Conservation (phyloP, 2,329 filamentous ascomycete species). For the Colletotrichum acutatum region DNA sequence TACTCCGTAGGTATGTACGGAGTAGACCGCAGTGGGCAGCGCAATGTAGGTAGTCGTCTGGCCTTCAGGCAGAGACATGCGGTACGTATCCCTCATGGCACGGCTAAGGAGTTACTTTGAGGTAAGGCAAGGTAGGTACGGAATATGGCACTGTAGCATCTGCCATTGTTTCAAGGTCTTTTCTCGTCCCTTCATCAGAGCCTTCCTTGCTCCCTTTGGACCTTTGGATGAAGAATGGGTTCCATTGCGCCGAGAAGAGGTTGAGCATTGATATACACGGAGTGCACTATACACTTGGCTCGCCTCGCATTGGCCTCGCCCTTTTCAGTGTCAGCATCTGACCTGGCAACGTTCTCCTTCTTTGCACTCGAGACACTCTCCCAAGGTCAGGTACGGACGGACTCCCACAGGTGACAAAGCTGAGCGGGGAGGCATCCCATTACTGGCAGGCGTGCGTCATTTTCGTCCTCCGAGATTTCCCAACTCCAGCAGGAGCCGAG, state of each 20-base stretch:
- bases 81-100: background rate
- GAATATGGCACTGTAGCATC: conserved; percentile 15
- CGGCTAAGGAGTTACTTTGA: too few relatives aligned
- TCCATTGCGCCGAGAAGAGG: background rate
- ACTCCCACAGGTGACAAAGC: too few relatives aligned
- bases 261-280: background rate
- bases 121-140: too few relatives aligned
- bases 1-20: too few relatives aligned
- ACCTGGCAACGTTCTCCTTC: conserved; percentile 9
- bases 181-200: conserved; percentile 26
- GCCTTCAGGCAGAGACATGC: background rate
- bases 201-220: conserved; percentile 6
- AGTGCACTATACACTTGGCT: background rate
- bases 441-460: background rate
- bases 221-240: background rate
- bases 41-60: background rate
- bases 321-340: background rate
- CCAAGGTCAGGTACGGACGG: too few relatives aligned
- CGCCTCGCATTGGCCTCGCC: conserved; percentile 1
- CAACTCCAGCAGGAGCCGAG: background rate
- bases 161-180: conserved; percentile 21
- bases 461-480: background rate
- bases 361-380: background rate
- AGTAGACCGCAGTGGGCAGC: too few relatives aligned
- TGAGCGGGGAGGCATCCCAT: background rate